phyloP scores from a whole-genome alignment of 345 rosid genomes.

The Brassica incana region DNA sequence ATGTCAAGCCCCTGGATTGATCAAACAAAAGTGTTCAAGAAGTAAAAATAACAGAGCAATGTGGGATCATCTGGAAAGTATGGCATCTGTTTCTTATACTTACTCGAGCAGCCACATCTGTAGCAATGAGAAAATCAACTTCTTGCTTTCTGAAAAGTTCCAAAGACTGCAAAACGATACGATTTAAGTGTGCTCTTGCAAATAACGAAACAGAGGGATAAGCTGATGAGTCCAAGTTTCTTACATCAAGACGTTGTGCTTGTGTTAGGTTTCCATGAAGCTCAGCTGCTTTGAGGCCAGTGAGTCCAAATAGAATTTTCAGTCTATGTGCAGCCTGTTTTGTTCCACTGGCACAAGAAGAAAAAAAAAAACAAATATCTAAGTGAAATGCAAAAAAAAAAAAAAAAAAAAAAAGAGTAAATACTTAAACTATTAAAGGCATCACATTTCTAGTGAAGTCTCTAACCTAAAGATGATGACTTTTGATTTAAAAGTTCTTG shows the following conservation, averaged over 20 bases:
- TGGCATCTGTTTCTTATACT: conserved; percentile 36
- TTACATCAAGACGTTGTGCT: conserved; percentile 92
- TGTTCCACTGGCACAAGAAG: conserved; percentile 69
- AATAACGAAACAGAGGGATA: not conserved
- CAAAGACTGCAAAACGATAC: conserved; percentile 62
- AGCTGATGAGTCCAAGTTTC: conserved; percentile 32
- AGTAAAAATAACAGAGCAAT: conserved; percentile 17
- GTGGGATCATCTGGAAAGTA: conserved; percentile 1
- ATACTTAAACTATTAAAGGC: not conserved
- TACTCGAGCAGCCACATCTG: conserved; percentile 97
- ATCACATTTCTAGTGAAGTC: conserved; percentile 6
- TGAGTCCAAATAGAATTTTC: conserved; percentile 87
- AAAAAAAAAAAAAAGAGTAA: not conserved
- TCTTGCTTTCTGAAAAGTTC: conserved; percentile 89
- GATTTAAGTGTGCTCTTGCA: conserved; percentile 24
- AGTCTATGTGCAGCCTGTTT: conserved; percentile 94
- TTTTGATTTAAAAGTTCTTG: conserved; percentile 80
- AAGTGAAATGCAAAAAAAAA: not conserved
- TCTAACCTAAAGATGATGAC: conserved; percentile 87
- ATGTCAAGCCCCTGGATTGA: conserved; percentile 83
- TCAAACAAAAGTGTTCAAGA: conserved; percentile 20
- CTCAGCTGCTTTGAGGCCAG: conserved; percentile 87
- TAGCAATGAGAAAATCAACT: conserved; percentile 91
- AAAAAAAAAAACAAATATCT: conserved; percentile 12
- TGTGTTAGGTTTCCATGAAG: conserved; percentile 98